phyloP scores from a whole-genome alignment of 164 flowering plant genomes.

The Malania oleifera region DNA sequence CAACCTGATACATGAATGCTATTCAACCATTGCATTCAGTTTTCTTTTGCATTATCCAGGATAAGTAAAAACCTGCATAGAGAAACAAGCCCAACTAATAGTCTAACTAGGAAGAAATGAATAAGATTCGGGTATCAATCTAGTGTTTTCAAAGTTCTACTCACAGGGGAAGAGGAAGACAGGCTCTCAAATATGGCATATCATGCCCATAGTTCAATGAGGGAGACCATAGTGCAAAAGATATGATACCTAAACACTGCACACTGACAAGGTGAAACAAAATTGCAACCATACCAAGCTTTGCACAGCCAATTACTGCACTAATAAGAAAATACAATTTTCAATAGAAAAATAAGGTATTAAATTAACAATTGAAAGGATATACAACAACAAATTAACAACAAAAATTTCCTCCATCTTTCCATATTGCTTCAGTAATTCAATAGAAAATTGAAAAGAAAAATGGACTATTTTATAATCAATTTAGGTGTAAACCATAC shows the following conservation, averaged over 20 bases:
- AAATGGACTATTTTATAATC: constrained; percentile 16
- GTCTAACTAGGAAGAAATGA: not conserved
- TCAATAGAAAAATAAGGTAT: constrained; percentile 2
- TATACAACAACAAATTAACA: constrained; percentile 11
- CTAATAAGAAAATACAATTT: not conserved
- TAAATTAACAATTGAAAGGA: not conserved
- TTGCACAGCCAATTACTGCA: not conserved
- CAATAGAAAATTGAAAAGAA: constrained; percentile 5
- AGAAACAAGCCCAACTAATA: not conserved
- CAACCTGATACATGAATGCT: not conserved
- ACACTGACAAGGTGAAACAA: not conserved
- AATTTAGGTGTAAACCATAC: constrained; percentile 24
- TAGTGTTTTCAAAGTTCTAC: not conserved
- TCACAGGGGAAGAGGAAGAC: no score
- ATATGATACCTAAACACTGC: not conserved
- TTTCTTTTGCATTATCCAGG: not conserved
- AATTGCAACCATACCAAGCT: not conserved
- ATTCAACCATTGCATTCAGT: not conserved
- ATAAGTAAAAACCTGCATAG: constrained; percentile 1
- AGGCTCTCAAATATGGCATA: not conserved
- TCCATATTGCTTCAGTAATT: constrained; percentile 16
- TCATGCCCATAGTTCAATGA: not conserved
- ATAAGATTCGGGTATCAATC: no score
- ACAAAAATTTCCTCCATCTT: constrained; percentile 17
- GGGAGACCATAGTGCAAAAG: not conserved